Evolutionary conservation across 768 basidiomycete species (phyloP).

Genomic region (Hericium rajendrae): DNA sequence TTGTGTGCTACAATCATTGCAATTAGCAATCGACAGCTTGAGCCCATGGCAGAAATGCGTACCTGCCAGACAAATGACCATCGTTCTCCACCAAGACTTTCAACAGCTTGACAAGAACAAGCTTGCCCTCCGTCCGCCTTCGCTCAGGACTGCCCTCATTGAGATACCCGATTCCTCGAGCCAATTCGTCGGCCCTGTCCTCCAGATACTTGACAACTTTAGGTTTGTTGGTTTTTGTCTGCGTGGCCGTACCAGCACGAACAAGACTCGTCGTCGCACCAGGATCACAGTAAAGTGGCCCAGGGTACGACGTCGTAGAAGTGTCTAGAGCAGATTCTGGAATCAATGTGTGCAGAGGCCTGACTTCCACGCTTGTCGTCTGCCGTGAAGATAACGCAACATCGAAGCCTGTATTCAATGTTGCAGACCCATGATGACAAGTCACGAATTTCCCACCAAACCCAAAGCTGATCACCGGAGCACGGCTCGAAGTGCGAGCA

Average conservation of each 20-base stretch:
- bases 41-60: conserved; percentile 21
- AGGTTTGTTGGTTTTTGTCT: conserved; percentile 77
- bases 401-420: conserved; percentile 66
- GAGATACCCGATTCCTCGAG: conserved; percentile 67
- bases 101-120: conserved; percentile 64
- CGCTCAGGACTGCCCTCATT: conserved; percentile 40
- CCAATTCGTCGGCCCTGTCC: conserved; percentile 66
- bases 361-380: conserved; percentile 60
- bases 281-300: conserved; percentile 77
- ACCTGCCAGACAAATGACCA: conserved; percentile 83
- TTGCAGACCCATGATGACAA: conserved; percentile 71
- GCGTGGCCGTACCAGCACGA: conserved; percentile 44
- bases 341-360: conserved; percentile 56
- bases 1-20: conserved; percentile 38
- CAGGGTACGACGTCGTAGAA: conserved; percentile 61
- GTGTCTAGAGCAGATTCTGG: conserved; percentile 53
- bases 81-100: conserved; percentile 83
- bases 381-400: conserved; percentile 65
- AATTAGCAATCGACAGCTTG: not conserved
- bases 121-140: conserved; percentile 63
- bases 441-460: conserved; percentile 88
- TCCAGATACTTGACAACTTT: conserved; percentile 70
- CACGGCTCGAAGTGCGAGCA: conserved; percentile 58
- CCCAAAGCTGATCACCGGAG: conserved; percentile 82
- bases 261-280: conserved; percentile 60